These are phyloP conservation scores for Fusarium liriodendri DNA, from an alignment of 2,329 filamentous ascomycete species.

Conservation along the genomic window DNA sequence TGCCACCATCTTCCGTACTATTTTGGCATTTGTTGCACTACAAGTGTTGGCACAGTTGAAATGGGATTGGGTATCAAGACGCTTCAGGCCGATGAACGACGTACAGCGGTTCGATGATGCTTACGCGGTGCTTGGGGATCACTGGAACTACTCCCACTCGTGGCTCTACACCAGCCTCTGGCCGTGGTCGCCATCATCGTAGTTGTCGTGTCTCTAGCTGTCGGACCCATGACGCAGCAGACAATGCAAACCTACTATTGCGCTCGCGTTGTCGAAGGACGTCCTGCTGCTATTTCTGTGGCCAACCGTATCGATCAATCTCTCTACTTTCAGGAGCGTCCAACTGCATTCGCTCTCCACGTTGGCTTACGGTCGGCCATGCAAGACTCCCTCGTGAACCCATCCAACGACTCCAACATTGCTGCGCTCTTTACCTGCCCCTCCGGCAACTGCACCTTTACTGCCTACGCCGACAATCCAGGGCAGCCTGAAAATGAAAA, in stretches of 20 bases:
- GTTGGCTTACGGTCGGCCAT: neutral
- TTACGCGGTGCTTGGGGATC: neutral
- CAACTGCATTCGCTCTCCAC: neutral
- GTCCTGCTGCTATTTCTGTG: neutral
- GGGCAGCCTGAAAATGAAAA: neutral
- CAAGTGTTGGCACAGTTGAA: neutral
- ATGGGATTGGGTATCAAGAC: neutral
- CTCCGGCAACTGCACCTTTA: neutral
- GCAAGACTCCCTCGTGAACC: slow-evolving; percentile 8
- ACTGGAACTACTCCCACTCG: neutral
- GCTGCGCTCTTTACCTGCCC: neutral
- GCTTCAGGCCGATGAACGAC: neutral
- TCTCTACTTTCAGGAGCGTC: neutral
- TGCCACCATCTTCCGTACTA: neutral
- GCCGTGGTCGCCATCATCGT: neutral
- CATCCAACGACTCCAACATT: slow-evolving; percentile 6
- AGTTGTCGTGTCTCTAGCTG: slow-evolving; percentile 6
- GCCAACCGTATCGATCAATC: neutral
- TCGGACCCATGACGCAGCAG: slow-evolving; percentile 15
- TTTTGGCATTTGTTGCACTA: neutral
- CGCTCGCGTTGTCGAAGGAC: neutral
- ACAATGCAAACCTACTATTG: slow-evolving; percentile 18
- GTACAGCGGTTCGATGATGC: neutral
- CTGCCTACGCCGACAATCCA: neutral
- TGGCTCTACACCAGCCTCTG: neutral